These are phyloP conservation scores for Brassica incana DNA, from an alignment of 345 rosid species.

Conservation along the genomic window DNA sequence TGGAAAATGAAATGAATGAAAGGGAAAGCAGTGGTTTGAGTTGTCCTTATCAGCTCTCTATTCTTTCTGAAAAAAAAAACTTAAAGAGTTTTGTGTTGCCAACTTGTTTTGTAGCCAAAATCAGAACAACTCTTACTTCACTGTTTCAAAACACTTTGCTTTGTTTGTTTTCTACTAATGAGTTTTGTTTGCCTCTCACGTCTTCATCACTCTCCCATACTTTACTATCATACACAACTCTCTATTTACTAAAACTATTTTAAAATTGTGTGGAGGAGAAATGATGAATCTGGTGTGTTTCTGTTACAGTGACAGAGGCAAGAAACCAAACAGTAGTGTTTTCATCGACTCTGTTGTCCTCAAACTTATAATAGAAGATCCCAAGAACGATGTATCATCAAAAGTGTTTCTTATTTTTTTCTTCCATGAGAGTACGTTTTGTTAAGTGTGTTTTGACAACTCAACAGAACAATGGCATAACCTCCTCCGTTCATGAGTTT, in stretches of 20 bases:
- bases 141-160: constrained; percentile 32
- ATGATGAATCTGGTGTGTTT: constrained; percentile 24
- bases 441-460: constrained; percentile 24
- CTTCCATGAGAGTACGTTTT: constrained; percentile 17
- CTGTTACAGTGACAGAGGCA: constrained; percentile 25
- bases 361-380: constrained; percentile 34
- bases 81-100: constrained; percentile 27
- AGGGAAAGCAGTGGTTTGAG: constrained; percentile 35
- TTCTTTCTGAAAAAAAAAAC: constrained; percentile 31
- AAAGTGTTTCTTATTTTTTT: constrained; percentile 1
- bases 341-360: constrained; percentile 23
- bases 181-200: constrained; percentile 36
- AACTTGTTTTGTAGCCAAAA: constrained; percentile 37
- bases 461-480: constrained; percentile 15
- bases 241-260: not conserved
- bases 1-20: constrained; percentile 34
- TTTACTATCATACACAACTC: constrained; percentile 20
- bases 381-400: constrained; percentile 37
- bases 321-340: constrained; percentile 31
- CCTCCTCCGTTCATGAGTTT: constrained; percentile 6
- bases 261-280: constrained; percentile 31
- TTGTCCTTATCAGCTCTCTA: constrained; percentile 33
- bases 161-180: constrained; percentile 31
- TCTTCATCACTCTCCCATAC: constrained; percentile 23
- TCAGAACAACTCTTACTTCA: constrained; percentile 24